phyloP scores from a whole-genome alignment of 2,329 filamentous ascomycete genomes.

The Colletotrichum godetiae region DNA sequence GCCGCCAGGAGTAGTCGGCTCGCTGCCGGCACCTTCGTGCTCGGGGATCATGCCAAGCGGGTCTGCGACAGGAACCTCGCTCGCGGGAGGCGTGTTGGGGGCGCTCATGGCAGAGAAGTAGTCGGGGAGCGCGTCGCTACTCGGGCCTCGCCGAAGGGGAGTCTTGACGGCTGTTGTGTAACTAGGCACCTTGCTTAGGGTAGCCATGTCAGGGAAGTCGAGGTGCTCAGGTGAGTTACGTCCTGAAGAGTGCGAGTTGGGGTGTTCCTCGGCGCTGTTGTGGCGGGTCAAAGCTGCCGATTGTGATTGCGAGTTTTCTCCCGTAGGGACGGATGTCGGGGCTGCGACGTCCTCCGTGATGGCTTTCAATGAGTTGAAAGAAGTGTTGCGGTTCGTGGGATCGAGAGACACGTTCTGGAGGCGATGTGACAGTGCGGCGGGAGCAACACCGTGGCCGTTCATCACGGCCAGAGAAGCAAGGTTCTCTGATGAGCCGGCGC shows the following conservation, averaged over 20 bases:
- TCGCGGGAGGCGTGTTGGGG: constrained; percentile 59
- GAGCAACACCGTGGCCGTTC: constrained; percentile 55
- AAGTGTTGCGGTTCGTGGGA: constrained; percentile 56
- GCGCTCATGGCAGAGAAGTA: constrained; percentile 72
- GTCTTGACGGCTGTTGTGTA: constrained; percentile 80
- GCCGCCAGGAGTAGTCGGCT: constrained; percentile 27
- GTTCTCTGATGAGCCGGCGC: constrained; percentile 85
- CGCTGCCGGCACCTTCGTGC: constrained; percentile 23
- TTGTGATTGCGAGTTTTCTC: constrained; percentile 53
- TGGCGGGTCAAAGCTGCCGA: constrained; percentile 64
- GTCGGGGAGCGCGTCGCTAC: constrained; percentile 68
- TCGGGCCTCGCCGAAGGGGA: constrained; percentile 65
- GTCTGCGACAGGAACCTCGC: constrained; percentile 41
- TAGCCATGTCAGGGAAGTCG: constrained; percentile 69
- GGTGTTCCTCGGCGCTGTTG: constrained; percentile 61
- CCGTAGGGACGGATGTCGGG: constrained; percentile 52
- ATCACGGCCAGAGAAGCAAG: constrained; percentile 65
- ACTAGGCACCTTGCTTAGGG: constrained; percentile 79
- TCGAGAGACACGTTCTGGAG: constrained; percentile 77
- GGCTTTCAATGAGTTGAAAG: constrained; percentile 57
- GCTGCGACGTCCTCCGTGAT: constrained; percentile 56
- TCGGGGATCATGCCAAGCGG: constrained; percentile 45
- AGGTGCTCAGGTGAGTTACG: constrained; percentile 67
- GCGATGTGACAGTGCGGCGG: constrained; percentile 69
- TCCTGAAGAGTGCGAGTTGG: constrained; percentile 52